Base-by-base conservation (phyloP, 331 rosid genomes). In the Malus hybrid region DNA sequence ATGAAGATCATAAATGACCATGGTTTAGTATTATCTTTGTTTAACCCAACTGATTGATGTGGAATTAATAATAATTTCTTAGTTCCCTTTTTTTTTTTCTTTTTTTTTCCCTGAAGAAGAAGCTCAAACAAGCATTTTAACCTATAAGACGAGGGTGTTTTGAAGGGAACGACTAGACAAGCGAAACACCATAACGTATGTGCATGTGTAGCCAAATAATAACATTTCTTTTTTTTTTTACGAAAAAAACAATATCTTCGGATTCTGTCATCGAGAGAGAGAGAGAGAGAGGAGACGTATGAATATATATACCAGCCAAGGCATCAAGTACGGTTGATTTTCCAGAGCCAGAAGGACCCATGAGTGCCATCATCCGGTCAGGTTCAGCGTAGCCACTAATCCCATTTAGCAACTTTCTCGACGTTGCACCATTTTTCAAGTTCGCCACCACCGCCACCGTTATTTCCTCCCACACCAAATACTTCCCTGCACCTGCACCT, bases 311-410 rank as follows among this genome's bases (percentile, higher is more conserved):
- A 76, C 80, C 80, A 68, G 80, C 68, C 74, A 76, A 68, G 46
- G 74, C 74, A 76, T 76, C 75, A 19, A 68, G 75, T 29, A 76
- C 29, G 50, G 75, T 68, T 7, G 74, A 68, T 76, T 68, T 76
- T 20, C 80, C 80, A 19, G 74, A 76, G 68, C 74, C 80, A 14
- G 80, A 76, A 68, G 80, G 75, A 57, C 80, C 80, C 75, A 76
- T 68, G 62, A 76, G 75, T 6, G 80, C 80, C 80, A 76, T 76
- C 44, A 76, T 76, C 34, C 74, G 69, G 6, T n/a, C 6, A 14
- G 80, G 80, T 30, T 68, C 48, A 28, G 80, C 74, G 4, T 4
- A 58, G 20, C 80, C 75, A 29, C 33, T 68, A 36, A 76, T 34
- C 75, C 74, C 80, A 58, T 58, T 68, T 2, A 76, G 42, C 68